A percentile compares a stretch with the other conserved stretches of the same genome.
Evolutionary conservation across 2,329 filamentous ascomycete species (phyloP).

Genomic region (Pleoardoris graminearum): DNA sequence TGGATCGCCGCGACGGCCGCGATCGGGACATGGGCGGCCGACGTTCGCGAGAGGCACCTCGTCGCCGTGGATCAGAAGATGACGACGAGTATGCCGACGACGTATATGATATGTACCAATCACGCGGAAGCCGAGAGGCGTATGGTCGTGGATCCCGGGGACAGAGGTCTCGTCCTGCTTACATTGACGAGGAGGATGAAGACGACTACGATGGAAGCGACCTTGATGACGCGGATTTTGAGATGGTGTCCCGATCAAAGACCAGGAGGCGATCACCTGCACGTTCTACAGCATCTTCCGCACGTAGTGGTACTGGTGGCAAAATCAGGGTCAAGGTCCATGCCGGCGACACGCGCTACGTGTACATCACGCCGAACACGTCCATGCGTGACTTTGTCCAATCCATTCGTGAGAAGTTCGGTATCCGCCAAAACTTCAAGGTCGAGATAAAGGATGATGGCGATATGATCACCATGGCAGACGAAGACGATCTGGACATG

Average conservation of each 20-base stretch:
- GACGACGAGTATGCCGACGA: constrained; percentile 65
- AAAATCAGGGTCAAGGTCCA: constrained; percentile 92
- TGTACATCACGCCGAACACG: constrained; percentile 76
- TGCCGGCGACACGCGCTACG: constrained; percentile 81
- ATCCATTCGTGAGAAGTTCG: constrained; percentile 85
- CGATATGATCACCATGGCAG: constrained; percentile 96
- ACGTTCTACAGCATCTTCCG: constrained; percentile 45
- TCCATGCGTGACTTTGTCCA: constrained; percentile 78
- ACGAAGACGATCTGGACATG: constrained; percentile 95
- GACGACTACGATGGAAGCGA: constrained; percentile 72
- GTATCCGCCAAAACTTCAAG: constrained; percentile 75
- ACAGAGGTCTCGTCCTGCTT: constrained; percentile 57
- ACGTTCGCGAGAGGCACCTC: constrained; percentile 16
- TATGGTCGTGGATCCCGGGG: constrained; percentile 40
- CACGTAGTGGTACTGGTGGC: constrained; percentile 60
- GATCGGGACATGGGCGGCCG: constrained; percentile 5
- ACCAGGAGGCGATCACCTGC: constrained; percentile 48
- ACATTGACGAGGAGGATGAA: constrained; percentile 80
- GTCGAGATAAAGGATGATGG: constrained; percentile 88
- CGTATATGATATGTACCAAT: constrained; percentile 66
- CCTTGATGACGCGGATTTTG: constrained; percentile 77
- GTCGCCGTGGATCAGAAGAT: constrained; percentile 48
- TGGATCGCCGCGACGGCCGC: constrained; percentile 16
- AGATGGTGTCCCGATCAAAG: constrained; percentile 66
- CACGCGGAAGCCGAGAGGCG: constrained; percentile 31